Percentiles rank a stretch among this genome's conserved stretches.
Conservation (phyloP, 176 grass and related monocot species). For the Oryza rufipogon region DNA sequence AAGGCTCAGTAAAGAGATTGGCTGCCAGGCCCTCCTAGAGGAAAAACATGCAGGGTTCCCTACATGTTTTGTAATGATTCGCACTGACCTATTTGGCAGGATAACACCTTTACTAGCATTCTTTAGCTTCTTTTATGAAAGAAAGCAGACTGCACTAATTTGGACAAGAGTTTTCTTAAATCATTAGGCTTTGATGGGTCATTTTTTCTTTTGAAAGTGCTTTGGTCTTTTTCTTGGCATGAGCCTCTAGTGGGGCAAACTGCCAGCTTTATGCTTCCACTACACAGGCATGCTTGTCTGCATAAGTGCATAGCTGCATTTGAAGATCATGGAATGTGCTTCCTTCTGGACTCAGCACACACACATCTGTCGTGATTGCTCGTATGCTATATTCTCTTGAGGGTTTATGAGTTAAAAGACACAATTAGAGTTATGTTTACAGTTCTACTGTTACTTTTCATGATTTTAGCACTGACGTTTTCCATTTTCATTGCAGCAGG, state of each 20-base stretch:
- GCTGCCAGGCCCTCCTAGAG: conserved; percentile 8
- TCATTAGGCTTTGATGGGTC: conserved; percentile 25
- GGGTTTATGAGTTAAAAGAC: conserved; percentile 4
- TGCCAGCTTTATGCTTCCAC: conserved; percentile 33
- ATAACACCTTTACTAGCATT: conserved; percentile 29
- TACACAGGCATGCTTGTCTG: not conserved
- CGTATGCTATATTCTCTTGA: conserved; percentile 5
- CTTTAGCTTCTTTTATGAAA: conserved; percentile 33
- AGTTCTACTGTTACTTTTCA: conserved; percentile 14
- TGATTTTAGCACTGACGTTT: conserved; percentile 37
- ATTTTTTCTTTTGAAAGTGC: conserved; percentile 31
- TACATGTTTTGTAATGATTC: conserved; percentile 38
- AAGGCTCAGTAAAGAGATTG: conserved; percentile 43
- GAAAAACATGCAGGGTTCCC: conserved; percentile 26
- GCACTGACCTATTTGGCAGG: conserved; percentile 27
- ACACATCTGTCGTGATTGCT: conserved; percentile 2
- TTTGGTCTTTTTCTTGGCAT: conserved; percentile 33
- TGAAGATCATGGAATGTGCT: conserved; percentile 10
- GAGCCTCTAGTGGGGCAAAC: conserved; percentile 23
- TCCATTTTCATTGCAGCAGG: conserved; percentile 39
- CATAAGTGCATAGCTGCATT: not conserved
- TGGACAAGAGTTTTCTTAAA: conserved; percentile 11
- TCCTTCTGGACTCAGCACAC: conserved; percentile 14
- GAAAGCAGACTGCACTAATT: conserved; percentile 43
- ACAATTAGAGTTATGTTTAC: not conserved